Base-by-base conservation (phyloP, 768 basidiomycete genomes). In the Agrocybe praecox region DNA sequence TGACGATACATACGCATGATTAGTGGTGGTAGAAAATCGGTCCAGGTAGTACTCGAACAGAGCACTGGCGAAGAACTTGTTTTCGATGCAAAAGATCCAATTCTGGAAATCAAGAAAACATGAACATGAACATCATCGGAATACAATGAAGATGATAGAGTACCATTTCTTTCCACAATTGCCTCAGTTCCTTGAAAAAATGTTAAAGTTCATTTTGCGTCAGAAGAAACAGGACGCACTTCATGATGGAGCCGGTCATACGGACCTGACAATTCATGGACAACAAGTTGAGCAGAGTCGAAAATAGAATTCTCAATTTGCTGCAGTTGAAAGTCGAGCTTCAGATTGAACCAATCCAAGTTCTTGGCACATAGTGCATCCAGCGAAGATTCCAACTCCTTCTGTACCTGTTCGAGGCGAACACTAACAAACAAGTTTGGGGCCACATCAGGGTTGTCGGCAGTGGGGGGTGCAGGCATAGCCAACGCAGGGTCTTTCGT, bases 51-150 rank as follows among this genome's bases (percentile, higher is more conserved):
- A 64, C 46, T 68, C 63, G 44, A 61, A 58, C 7, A 68, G 43
- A 2, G 62, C 63, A 23, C 52, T 62, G 7, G 60, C 50, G 46
- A 67, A 68, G 10, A 57, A 42, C 21, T 62, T 64, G 23, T 57
- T 63, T 24, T 68, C 65, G 36, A 68, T 59, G 29, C 67, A 68
- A 50, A 68, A 68, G 24, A 64, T 61, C 67, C 67, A 68, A 43
- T 62, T 60, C 62, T 63, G 26, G 18, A 19, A 22, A 32, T 32
- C 24, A 0, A 23, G 9, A 26, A 42, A 12, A 8, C 40, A 15
- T 8, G n/a, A 21, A 6, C 19, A 2, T 49, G 6, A 46, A 11
- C 23, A 5, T 17, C n/a, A n/a, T 1, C 33, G 21, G 2, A 2
- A 12, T 49, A 40, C 4, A n/a, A n/a, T 14, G 36, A 19, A 34